Base-by-base conservation (phyloP, 164 flowering plant species). In the Magnolia sinica region DNA sequence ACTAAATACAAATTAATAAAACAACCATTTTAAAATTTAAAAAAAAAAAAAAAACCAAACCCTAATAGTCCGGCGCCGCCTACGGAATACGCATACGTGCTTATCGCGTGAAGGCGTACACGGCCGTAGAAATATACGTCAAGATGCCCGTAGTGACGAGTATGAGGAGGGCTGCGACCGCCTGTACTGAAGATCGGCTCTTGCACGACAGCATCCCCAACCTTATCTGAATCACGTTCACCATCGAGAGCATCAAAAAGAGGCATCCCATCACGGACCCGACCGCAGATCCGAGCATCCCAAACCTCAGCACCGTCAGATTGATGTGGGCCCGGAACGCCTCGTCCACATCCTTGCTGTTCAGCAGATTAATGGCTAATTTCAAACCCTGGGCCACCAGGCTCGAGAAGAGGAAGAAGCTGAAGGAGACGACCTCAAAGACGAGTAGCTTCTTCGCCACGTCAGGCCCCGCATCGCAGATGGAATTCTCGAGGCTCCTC, bases 391-490 rank as follows among this genome's bases (percentile, higher is more conserved):
- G 83, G 10, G 87, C 85, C 8, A 84, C 68, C 87, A 84, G 75
- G 75, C 82, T 82, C 1, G 87, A 84, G 77, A 82, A 84, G 67
- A 84, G 85, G 70, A 85, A 85, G 81, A 82, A 82, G 71, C 83
- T 82, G 81, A 85, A 85, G 20, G 85, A 85, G 8, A 82, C 74
- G 7, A 85, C 83, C 68, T 85, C 83, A 29, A 78, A 82, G 7
- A 86, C 85, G 1, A 89, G 71, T 1, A 89, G 87, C 68, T 82
- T 81, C 81, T 73, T 75, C 18, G 83, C 89, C n/a, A 81, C 80
- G 11, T 83, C 84, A 14, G 63, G 50, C 45, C 84, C 80, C n/a
- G 87, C 86, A 29, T 82, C 81, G 73, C 88, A 87, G 8, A 31
- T 29, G 59, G 58, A 65, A 37, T 74, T 69, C 68, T 81, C 82